Conservation (phyloP, 164 flowering plant genomes). For the Brasenia schreberi region DNA sequence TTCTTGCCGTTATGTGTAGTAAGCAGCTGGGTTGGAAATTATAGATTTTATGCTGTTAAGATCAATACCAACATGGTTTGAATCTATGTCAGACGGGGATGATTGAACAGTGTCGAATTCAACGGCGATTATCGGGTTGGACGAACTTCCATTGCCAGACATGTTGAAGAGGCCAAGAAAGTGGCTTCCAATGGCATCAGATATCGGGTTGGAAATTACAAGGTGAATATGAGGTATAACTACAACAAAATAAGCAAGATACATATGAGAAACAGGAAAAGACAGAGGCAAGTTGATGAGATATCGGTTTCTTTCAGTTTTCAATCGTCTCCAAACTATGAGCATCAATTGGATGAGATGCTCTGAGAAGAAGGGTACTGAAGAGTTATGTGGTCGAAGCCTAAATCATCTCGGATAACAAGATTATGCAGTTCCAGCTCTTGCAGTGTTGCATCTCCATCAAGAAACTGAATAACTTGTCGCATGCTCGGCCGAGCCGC, state of each 20-base stretch:
- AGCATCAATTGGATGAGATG: too few relatives aligned
- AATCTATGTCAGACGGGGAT: slow-evolving; percentile 16
- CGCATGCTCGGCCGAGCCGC: slow-evolving; percentile 4
- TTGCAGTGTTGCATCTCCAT: neutral
- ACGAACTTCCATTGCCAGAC: slow-evolving; percentile 12
- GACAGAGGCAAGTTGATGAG: too few relatives aligned
- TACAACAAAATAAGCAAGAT: too few relatives aligned
- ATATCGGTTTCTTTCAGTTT: too few relatives aligned
- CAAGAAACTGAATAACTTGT: slow-evolving; percentile 3
- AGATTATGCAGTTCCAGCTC: neutral
- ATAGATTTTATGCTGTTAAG: slow-evolving; percentile 23
- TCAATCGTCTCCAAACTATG: too few relatives aligned
- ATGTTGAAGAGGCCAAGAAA: slow-evolving; percentile 30
- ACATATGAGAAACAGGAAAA: too few relatives aligned
- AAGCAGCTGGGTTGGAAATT: slow-evolving; percentile 18
- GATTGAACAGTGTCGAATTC: slow-evolving; percentile 26
- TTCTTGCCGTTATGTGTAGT: slow-evolving; percentile 8
- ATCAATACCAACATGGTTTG: slow-evolving; percentile 45
- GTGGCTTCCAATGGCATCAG: neutral
- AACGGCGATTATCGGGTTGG: slow-evolving; percentile 31
- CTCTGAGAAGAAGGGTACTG: neutral
- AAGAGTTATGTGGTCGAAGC: neutral
- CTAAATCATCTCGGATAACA: neutral
- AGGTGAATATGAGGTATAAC: too few relatives aligned
- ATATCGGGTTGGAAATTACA: too few relatives aligned